Base-by-base conservation (phyloP, 306 rosid genomes). In the Vigna angularis region DNA sequence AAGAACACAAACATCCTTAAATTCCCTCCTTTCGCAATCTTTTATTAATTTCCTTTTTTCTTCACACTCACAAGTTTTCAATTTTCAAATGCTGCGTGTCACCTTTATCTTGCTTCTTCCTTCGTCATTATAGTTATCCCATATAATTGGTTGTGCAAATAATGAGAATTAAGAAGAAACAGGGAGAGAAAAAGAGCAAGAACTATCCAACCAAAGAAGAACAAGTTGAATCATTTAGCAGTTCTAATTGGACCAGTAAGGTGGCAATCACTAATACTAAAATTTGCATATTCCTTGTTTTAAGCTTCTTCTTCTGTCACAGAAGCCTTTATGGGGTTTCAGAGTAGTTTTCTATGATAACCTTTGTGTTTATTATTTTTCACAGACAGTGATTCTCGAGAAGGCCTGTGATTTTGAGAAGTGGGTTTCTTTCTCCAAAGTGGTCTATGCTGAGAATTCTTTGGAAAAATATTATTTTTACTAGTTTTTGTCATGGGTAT, bases 401-500 rank as follows among this genome's bases (percentile, higher is more conserved):
- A 47, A 47, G 50, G 50, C 61, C 72, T 51, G 70, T 47, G 50
- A 47, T 47, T 47, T 47, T 47, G 50, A 12, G 70, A 74, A 75
- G 85, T 80, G 87, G 90, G 86, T 83, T 79, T 79, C 81, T 81
- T 70, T 81, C 50, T 79, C 44, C 81, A 70, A 70, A 63, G 86
- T 56, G 86, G 78, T 75, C 62, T 83, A 76, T 92, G 90, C 66
- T 83, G 85, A 81, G 72, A 85, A 83, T 78, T 77, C 28, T 77
- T 70, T 76, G 75, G 75, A 85, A 73, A 49, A 47, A 10, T 10
- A 44, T 44, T 59, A 51, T 68, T 79, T 44, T 44, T 44, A 44
- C 4, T 44, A 44, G 48, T 73, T 81, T 24, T 74, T 45, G 1
- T 76, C 73, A 94, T 90, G 98, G 96, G 88, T 78, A 84, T 72